These are phyloP conservation scores for Suaeda aralocaspica DNA, from an alignment of 148 eudicot genomes.

Conservation along the genomic window DNA sequence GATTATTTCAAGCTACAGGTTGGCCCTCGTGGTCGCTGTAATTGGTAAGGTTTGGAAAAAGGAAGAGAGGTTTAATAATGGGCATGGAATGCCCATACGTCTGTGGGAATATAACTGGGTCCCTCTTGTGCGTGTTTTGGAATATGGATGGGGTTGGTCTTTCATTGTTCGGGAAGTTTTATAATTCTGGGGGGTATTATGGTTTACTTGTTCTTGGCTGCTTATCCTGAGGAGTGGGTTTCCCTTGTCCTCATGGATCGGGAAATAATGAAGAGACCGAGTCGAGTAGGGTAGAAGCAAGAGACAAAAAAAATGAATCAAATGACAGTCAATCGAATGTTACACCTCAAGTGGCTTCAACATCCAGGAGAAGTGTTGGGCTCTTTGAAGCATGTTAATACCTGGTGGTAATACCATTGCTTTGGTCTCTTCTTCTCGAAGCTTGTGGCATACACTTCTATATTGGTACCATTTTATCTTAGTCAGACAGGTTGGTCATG, in stretches of 20 bases:
- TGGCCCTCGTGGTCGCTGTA: slow-evolving; percentile 99
- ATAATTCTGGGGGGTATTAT: slow-evolving; percentile 64
- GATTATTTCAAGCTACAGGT: slow-evolving; percentile 94
- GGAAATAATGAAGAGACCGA: slow-evolving; percentile 23
- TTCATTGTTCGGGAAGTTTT: slow-evolving; percentile 63
- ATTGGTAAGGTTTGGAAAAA: slow-evolving; percentile 96
- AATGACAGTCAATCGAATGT: slow-evolving; percentile 11
- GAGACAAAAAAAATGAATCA: slow-evolving; percentile 29
- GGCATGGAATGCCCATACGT: slow-evolving; percentile 99
- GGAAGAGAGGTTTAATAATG: slow-evolving; percentile 93
- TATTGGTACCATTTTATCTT: slow-evolving; percentile 95
- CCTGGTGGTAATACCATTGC: slow-evolving; percentile 98
- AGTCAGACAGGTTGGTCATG: slow-evolving; percentile 76
- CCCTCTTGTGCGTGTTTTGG: slow-evolving; percentile 88
- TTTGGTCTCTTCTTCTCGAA: slow-evolving; percentile 87
- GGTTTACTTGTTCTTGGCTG: slow-evolving; percentile 73
- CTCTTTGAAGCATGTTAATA: slow-evolving; percentile 76
- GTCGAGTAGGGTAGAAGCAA: slow-evolving; percentile 44
- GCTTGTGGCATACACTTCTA: slow-evolving; percentile 91
- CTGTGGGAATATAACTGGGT: slow-evolving; percentile 80
- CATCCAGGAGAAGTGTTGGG: slow-evolving; percentile 57
- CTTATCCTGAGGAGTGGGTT: slow-evolving; percentile 95
- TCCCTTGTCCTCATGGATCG: slow-evolving; percentile 41
- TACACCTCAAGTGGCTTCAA: slow-evolving; percentile 25
- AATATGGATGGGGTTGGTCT: slow-evolving; percentile 98